phyloP scores from a whole-genome alignment of 2,329 filamentous ascomycete genomes.

The Teratosphaeria viscida region DNA sequence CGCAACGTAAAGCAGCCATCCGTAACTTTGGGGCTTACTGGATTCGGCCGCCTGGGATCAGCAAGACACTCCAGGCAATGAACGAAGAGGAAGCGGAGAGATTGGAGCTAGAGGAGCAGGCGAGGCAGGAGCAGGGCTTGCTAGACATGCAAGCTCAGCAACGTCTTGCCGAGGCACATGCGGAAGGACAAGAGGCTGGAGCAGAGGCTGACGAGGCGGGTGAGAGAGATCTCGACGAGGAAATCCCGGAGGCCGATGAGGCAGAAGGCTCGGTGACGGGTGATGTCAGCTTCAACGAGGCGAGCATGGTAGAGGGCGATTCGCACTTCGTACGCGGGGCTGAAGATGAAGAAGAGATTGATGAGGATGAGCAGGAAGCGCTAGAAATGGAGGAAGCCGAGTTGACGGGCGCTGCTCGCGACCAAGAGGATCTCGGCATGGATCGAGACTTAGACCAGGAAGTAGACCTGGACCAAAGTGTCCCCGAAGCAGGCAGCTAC shows the following conservation, averaged over 20 bases:
- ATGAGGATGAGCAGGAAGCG: conserved; percentile 32
- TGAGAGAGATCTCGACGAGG: conserved; percentile 41
- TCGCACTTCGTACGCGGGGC: conserved; percentile 16
- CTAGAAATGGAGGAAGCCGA: conserved; percentile 38
- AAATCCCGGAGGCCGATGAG: conserved; percentile 56
- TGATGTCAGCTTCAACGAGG: conserved; percentile 37
- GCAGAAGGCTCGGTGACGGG: conserved; percentile 56
- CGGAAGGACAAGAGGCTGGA: conserved; percentile 24
- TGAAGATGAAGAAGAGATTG: conserved; percentile 27
- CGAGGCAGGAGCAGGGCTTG: conserved; percentile 59
- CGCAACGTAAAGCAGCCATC: conserved; percentile 68
- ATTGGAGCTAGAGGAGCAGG: conserved; percentile 69
- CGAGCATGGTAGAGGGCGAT: conserved; percentile 37
- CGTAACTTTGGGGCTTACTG: conserved; percentile 79
- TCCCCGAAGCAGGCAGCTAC: conserved; percentile 44
- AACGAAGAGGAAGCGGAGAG: conserved; percentile 82
- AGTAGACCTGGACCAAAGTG: conserved; percentile 37
- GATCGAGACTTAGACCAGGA: conserved; percentile 11
- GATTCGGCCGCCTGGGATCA: conserved; percentile 79
- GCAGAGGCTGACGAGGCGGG: conserved; percentile 33
- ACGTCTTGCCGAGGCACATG: conserved; percentile 47
- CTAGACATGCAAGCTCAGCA: conserved; percentile 57
- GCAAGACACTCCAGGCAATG: conserved; percentile 82
- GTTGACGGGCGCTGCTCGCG: conserved; percentile 36
- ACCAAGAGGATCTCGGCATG: conserved; percentile 35